Conservation (phyloP, 2,329 filamentous ascomycete species). For the Periglandula ipomoeae region DNA sequence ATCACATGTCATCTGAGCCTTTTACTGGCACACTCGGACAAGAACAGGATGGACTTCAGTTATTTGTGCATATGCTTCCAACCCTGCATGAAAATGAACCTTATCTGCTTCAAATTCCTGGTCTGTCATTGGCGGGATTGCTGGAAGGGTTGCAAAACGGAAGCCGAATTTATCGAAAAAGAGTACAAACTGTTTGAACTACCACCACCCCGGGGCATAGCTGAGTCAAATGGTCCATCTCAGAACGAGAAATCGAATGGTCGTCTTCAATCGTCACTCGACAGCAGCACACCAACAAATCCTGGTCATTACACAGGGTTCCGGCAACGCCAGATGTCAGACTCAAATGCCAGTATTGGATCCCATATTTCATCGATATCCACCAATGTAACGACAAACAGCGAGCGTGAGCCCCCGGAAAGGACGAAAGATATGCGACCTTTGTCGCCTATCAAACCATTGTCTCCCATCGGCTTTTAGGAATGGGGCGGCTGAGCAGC, state of each 20-base stretch:
- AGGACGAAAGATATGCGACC: slow-evolving; percentile 37
- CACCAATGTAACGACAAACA: slow-evolving; percentile 36
- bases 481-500: not conserved
- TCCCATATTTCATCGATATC: slow-evolving; percentile 35
- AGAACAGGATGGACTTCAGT: slow-evolving; percentile 97
- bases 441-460: slow-evolving; percentile 56
- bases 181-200: slow-evolving; percentile 55
- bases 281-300: slow-evolving; percentile 48
- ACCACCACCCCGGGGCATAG: slow-evolving; percentile 42
- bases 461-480: slow-evolving; percentile 53
- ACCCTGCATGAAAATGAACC: slow-evolving; percentile 92
- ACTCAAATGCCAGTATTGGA: slow-evolving; percentile 33
- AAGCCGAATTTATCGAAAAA: slow-evolving; percentile 67
- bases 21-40: slow-evolving; percentile 80
- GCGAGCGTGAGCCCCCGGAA: slow-evolving; percentile 25
- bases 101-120: slow-evolving; percentile 89
- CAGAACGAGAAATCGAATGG: slow-evolving; percentile 11
- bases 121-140: slow-evolving; percentile 94
- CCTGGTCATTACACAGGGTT: slow-evolving; percentile 28
- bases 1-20: slow-evolving; percentile 94
- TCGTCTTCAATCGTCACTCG: slow-evolving; percentile 46
- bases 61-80: slow-evolving; percentile 97
- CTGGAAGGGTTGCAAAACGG: slow-evolving; percentile 93
- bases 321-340: slow-evolving; percentile 31
- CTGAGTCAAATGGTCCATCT: slow-evolving; percentile 22